Percentiles rank a stretch among this genome's conserved stretches.
Conservation (phyloP, 495 filamentous ascomycete genomes). For the Apodospora peruviana region DNA sequence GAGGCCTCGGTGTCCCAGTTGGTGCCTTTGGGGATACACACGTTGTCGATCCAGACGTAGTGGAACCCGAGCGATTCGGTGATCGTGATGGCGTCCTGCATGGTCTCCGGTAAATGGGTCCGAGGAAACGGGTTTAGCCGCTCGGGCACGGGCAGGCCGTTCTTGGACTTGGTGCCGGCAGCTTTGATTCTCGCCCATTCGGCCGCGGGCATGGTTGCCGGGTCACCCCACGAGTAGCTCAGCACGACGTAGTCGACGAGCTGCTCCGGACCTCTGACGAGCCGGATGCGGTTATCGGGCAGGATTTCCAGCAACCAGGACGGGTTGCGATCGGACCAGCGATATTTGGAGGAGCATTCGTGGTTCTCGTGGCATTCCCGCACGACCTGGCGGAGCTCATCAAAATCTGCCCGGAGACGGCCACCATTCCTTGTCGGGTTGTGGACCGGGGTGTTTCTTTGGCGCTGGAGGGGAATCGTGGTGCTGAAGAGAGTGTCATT, state of each 20-base stretch:
- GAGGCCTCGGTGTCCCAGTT: slow-evolving; percentile 28
- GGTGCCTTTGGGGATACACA: slow-evolving; percentile 29
- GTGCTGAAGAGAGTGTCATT: slow-evolving; percentile 10
- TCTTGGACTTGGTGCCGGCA: slow-evolving; percentile 20
- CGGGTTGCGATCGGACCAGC: slow-evolving; percentile 26
- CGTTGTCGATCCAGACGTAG: slow-evolving; percentile 29
- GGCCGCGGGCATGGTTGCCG: slow-evolving; percentile 16
- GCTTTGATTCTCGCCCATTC: slow-evolving; percentile 28
- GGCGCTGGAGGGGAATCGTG: slow-evolving; percentile 5
- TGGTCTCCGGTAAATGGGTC: slow-evolving; percentile 16
- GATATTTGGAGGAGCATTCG: slow-evolving; percentile 22
- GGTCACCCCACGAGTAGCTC: slow-evolving; percentile 30
- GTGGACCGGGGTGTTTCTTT: slow-evolving; percentile 1
- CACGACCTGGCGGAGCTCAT: slow-evolving; percentile 15
- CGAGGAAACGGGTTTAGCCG: slow-evolving; percentile 15
- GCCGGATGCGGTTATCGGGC: slow-evolving; percentile 6
- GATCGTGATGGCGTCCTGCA: slow-evolving; percentile 25
- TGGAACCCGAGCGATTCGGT: slow-evolving; percentile 13
- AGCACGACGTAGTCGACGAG: slow-evolving; percentile 26
- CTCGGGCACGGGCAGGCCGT: slow-evolving; percentile 20
- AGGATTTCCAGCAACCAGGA: slow-evolving; percentile 28
- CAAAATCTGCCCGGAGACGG: slow-evolving; percentile 16
- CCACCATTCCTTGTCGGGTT: slow-evolving; percentile 7
- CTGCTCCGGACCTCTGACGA: slow-evolving; percentile 8
- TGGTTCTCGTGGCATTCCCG: slow-evolving; percentile 22